A percentile compares a stretch with the other conserved stretches of the same genome.
These are phyloP conservation scores for Starmerella floricola DNA, from an alignment of 805 yeast genomes.

Conservation along the genomic window DNA sequence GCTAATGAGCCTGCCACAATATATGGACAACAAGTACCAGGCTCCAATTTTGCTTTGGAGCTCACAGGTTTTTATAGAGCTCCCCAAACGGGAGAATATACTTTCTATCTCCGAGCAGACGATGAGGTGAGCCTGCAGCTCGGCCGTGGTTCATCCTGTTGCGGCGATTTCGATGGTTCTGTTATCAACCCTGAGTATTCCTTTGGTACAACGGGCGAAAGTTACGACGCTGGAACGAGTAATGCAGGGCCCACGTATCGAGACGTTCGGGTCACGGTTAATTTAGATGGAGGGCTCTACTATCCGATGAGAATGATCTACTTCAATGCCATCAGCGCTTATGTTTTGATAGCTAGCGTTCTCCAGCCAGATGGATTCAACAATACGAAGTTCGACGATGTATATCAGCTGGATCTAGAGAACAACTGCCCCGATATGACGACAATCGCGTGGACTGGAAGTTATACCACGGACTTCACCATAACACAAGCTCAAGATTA, in stretches of 20 bases:
- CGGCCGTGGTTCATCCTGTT: conserved; percentile 6
- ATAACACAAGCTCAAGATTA: not conserved
- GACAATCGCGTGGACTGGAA: conserved; percentile 1
- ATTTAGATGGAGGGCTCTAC: conserved; percentile 1
- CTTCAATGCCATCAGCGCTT: conserved; percentile 1
- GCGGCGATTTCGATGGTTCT: conserved; percentile 3
- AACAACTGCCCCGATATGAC: conserved; percentile 5
- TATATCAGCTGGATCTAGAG: not conserved
- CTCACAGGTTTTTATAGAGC: conserved; percentile 3
- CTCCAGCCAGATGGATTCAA: conserved; percentile 3
- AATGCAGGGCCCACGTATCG: not conserved
- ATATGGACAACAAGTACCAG: not conserved
- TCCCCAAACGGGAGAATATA: conserved; percentile 1
- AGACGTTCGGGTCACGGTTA: not conserved
- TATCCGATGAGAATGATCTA: conserved; percentile 7
- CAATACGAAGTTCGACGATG: not conserved
- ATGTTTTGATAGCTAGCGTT: not conserved
- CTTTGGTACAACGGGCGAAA: not conserved
- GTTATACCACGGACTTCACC: not conserved
- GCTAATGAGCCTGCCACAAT: not conserved
- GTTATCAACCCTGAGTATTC: not conserved
- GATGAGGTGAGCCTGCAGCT: conserved; percentile 5
- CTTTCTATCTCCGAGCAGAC: not conserved
- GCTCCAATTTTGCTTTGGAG: conserved; percentile 1
- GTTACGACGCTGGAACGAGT: not conserved